Percentiles rank a stretch among this genome's conserved stretches.
Evolutionary conservation across 225 moss, liverwort and hornwort species (phyloP).

Genomic region (Pseudoscleropodium purum): DNA sequence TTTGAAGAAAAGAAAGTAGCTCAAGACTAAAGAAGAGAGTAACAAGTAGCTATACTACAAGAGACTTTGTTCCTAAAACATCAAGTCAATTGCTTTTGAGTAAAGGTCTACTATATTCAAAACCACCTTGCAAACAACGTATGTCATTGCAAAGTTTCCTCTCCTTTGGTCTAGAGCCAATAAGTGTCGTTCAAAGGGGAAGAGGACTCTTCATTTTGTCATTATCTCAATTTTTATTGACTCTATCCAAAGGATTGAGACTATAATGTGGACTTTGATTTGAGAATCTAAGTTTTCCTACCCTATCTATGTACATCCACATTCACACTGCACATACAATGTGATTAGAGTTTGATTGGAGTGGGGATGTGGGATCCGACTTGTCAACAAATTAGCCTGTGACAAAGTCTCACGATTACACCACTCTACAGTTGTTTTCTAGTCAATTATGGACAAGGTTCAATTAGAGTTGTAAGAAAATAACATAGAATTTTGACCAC

Average conservation of each 20-base stretch:
- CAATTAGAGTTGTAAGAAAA: background rate
- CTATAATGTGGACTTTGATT: fast-evolving
- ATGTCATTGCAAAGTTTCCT: background rate
- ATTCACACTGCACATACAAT: too few relatives aligned
- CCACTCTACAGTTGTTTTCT: background rate
- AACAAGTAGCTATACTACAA: background rate
- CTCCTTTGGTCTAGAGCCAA: background rate
- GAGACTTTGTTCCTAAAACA: background rate
- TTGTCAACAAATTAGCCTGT: too few relatives aligned
- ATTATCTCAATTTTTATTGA: background rate
- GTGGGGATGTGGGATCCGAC: fast-evolving
- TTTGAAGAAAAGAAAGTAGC: background rate
- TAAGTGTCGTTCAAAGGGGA: background rate
- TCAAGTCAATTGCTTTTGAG: fast-evolving
- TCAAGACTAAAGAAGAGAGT: background rate
- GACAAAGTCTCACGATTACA: too few relatives aligned
- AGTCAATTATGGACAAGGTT: background rate
- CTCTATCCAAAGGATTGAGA: background rate
- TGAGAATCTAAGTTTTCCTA: too few relatives aligned
- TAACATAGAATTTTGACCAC: background rate
- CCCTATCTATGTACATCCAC: too few relatives aligned
- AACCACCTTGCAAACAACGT: background rate
- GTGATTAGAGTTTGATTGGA: too few relatives aligned
- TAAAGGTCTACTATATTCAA: background rate
- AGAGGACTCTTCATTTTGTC: background rate